These are phyloP conservation scores for Malus sieversii DNA, from an alignment of 306 rosid species.

Conservation along the genomic window DNA sequence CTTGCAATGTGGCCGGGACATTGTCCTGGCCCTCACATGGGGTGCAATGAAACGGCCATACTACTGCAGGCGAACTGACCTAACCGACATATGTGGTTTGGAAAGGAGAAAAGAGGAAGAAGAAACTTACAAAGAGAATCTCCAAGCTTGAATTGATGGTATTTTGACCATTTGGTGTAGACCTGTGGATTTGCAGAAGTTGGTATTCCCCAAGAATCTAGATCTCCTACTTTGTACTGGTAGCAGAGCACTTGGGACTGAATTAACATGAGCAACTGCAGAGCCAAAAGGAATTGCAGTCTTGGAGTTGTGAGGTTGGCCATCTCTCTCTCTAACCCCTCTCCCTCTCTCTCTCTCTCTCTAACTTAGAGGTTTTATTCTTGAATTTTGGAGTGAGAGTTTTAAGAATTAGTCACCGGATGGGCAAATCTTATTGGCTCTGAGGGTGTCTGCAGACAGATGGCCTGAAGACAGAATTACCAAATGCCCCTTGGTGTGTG, in stretches of 20 bases:
- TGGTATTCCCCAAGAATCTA: constrained; percentile 79
- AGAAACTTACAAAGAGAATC: constrained; percentile 77
- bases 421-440: constrained; percentile 11
- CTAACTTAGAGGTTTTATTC: not conserved
- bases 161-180: constrained; percentile 70
- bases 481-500: constrained; percentile 14
- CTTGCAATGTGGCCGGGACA: not conserved
- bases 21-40: not conserved
- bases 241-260: constrained; percentile 43
- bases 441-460: not conserved
- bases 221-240: constrained; percentile 89
- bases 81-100: not conserved
- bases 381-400: constrained; percentile 5
- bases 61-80: not conserved
- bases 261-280: constrained; percentile 30
- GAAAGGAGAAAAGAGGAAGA: not conserved
- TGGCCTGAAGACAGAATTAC: constrained; percentile 16
- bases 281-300: constrained; percentile 4
- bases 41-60: no score
- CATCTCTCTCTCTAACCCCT: constrained; percentile 30
- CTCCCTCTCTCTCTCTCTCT: not conserved
- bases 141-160: constrained; percentile 56
- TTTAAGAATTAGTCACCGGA: not conserved
- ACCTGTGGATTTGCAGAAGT: constrained; percentile 52
- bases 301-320: constrained; percentile 17